Base-by-base conservation (phyloP, 2,329 filamentous ascomycete genomes). In the Epichloe baconii region DNA sequence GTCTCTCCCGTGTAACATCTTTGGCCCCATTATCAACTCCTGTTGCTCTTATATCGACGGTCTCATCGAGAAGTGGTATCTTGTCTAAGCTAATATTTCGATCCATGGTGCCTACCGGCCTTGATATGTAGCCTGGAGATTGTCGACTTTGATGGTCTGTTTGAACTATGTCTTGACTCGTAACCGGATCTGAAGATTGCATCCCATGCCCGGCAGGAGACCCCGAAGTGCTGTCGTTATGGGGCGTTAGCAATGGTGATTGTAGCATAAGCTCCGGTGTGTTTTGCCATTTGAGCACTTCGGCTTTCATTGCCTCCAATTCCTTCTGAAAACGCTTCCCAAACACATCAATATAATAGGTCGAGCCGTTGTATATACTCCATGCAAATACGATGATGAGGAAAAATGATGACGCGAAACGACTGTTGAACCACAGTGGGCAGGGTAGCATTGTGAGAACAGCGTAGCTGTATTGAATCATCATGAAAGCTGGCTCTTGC, bases 341-440 rank as follows among this genome's bases (percentile, higher is more conserved):
- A 65, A 97, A 98, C 2, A 97, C 88, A 61, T 98, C 93, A 62
- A 98, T 97, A 68, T 98, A 98, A 68, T 86, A 98, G 0, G 90
- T 97, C 17, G 93, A 88, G 35, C 93, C 93, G 60, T 98, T 98
- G 72, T 96, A 94, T 51, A 96, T 85, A 59, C 88, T 94, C 89
- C 90, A 96, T 43, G 81, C 76, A 63, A 98, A 97, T n/a, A 98
- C 82, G 2, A 79, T 70, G 50, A 84, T 74, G 44, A 98, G 74
- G 68, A 96, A 98, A 0, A 66, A 58, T 2, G 83, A 81, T 41
- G 86, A 93, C 0, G 87, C 83, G 77, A 83, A 88, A 44, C 84
- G 81, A 63, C 83, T 93, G 74, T 86, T 86, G 68, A 98, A 96
- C 91, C 93, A 98, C 7, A 98, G 61, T 0, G 91, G 89, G 58